A percentile compares a stretch with the other conserved stretches of the same genome.
Conservation (phyloP, 192 early-diverging fungal species). For the Diversispora epigaea region DNA sequence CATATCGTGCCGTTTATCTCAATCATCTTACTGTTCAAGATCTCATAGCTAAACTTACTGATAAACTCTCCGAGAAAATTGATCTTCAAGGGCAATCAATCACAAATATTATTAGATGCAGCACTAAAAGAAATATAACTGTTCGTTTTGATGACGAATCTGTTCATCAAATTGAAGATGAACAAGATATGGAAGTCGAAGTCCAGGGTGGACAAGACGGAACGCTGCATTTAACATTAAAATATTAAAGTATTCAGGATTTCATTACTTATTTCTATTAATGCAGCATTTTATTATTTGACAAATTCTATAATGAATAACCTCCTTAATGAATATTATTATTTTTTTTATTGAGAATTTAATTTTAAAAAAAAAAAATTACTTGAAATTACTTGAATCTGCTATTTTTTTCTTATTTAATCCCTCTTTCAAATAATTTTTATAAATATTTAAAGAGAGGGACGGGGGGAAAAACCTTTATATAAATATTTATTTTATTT, state of each 20-base stretch:
- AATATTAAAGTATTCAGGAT: conserved; percentile 38
- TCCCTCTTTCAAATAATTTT: not conserved
- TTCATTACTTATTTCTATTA: too few species aligned
- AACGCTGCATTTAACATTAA: conserved; percentile 44
- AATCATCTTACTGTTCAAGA: conserved; percentile 55
- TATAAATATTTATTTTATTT: not conserved
- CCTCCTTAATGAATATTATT: not conserved
- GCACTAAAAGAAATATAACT: conserved; percentile 50
- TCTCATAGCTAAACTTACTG: conserved; percentile 50
- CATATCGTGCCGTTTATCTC: conserved; percentile 66
- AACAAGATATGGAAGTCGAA: conserved; percentile 64
- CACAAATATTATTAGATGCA: conserved; percentile 43
- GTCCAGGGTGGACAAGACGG: conserved; percentile 44
- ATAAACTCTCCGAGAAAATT: conserved; percentile 54
- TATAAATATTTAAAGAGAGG: not conserved
- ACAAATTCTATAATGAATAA: too few species aligned
- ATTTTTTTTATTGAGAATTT: not conserved
- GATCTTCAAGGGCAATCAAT: conserved; percentile 43
- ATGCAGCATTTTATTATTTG: too few species aligned
- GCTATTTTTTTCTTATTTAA: not conserved
- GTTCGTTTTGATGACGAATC: conserved; percentile 61
- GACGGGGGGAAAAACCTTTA: not conserved
- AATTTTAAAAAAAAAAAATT: not conserved
- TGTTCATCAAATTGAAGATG: conserved; percentile 60
- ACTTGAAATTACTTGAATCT: not conserved